These are phyloP conservation scores for Colletotrichum sp. DNA, from an alignment of 2,329 filamentous ascomycete genomes.

Conservation along the genomic window DNA sequence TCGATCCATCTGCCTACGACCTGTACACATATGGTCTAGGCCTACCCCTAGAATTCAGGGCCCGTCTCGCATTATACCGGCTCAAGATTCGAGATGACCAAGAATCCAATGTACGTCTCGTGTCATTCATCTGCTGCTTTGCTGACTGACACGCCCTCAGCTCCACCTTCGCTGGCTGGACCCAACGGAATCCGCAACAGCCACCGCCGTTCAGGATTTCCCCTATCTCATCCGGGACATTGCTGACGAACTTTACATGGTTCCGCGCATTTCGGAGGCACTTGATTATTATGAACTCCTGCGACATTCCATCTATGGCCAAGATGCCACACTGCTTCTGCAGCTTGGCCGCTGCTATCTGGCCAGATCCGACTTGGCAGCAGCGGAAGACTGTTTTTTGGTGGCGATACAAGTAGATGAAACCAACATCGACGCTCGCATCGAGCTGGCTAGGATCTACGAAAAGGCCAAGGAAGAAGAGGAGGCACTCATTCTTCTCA, in stretches of 20 bases:
- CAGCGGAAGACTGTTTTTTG: constrained; percentile 80
- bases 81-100: constrained; percentile 69
- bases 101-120: constrained; percentile 73
- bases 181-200: constrained; percentile 39
- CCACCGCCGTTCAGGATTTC: constrained; percentile 53
- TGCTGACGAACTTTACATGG: constrained; percentile 51
- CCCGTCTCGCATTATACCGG: constrained; percentile 85
- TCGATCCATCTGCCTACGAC: constrained; percentile 58
- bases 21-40: constrained; percentile 70
- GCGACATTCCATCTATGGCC: constrained; percentile 49
- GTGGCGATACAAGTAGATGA: constrained; percentile 75
- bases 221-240: constrained; percentile 80
- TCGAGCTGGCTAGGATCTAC: constrained; percentile 84
- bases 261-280: constrained; percentile 42
- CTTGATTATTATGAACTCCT: constrained; percentile 63
- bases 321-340: constrained; percentile 58
- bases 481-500: constrained; percentile 77
- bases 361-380: constrained; percentile 63
- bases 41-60: constrained; percentile 81
- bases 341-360: constrained; percentile 73
- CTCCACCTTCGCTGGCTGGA: constrained; percentile 74
- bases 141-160: constrained; percentile 37
- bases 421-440: constrained; percentile 75
- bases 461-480: constrained; percentile 75
- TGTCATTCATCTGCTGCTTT: background rate